Conservation (phyloP, 2,329 filamentous ascomycete species). For the Talaromyces sp. region DNA sequence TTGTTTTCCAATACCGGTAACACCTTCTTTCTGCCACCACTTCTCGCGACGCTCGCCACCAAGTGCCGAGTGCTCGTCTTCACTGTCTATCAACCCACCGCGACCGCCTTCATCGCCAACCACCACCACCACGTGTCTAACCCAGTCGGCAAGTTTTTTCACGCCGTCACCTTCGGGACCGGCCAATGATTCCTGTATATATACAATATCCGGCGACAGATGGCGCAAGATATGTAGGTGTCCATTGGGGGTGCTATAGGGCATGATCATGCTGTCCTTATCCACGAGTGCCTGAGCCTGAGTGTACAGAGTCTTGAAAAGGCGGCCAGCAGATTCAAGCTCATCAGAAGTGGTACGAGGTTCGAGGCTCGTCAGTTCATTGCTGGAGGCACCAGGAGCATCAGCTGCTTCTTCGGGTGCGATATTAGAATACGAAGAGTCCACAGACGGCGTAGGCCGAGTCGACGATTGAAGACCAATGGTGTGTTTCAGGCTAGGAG, state of each 20-base stretch:
- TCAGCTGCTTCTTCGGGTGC: slow-evolving; percentile 59
- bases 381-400: slow-evolving; percentile 42
- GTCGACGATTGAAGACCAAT: slow-evolving; percentile 35
- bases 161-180: slow-evolving; percentile 70
- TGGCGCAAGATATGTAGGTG: slow-evolving; percentile 84
- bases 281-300: slow-evolving; percentile 76
- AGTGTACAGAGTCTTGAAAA: slow-evolving; percentile 73
- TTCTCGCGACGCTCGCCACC: slow-evolving; percentile 33
- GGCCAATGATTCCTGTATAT: slow-evolving; percentile 78
- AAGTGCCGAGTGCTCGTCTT: slow-evolving; percentile 47
- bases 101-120: slow-evolving; percentile 55
- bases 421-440: slow-evolving; percentile 87
- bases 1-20: slow-evolving; percentile 79
- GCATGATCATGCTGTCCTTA: slow-evolving; percentile 79
- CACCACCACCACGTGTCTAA: slow-evolving; percentile 55
- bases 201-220: slow-evolving; percentile 77
- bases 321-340: slow-evolving; percentile 48
- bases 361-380: slow-evolving; percentile 47
- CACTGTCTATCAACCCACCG: slow-evolving; percentile 76
- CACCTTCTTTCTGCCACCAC: slow-evolving; percentile 65
- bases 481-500: slow-evolving; percentile 68
- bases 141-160: slow-evolving; percentile 60
- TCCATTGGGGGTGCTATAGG: slow-evolving; percentile 77
- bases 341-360: slow-evolving; percentile 43
- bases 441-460: slow-evolving; percentile 58